Evolutionary conservation across 192 early-diverging fungal genomes (phyloP).

Genomic region (Backusella circina): DNA sequence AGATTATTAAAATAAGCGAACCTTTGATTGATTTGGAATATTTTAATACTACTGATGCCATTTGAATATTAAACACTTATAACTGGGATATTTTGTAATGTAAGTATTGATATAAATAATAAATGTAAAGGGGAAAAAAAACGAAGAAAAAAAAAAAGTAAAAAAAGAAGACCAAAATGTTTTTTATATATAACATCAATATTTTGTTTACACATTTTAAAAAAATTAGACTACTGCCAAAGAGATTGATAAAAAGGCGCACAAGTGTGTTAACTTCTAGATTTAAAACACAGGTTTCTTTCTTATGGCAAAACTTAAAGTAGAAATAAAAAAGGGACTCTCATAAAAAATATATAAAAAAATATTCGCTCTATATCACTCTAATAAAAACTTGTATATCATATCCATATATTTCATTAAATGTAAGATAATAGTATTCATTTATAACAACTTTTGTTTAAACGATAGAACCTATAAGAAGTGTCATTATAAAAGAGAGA

Average conservation of each 20-base stretch:
- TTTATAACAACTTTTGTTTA: too few species aligned
- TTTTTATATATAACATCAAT: neutral
- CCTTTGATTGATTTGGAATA: conserved; percentile 12
- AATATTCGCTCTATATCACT: too few species aligned
- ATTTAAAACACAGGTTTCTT: neutral
- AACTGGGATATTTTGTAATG: neutral
- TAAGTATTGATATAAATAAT: neutral
- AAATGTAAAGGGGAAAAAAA: neutral
- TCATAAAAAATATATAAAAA: too few species aligned
- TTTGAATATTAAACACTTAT: neutral
- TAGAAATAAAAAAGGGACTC: neutral
- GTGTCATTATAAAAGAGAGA: neutral
- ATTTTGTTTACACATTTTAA: too few species aligned
- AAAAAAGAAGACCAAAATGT: neutral
- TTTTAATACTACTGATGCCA: neutral
- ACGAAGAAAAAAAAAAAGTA: neutral
- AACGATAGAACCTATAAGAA: too few species aligned
- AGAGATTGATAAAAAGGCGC: too few species aligned
- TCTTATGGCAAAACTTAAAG: neutral
- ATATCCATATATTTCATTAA: too few species aligned
- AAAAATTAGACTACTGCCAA: too few species aligned
- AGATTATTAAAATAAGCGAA: conserved; percentile 2
- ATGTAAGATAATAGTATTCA: too few species aligned
- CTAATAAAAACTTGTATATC: too few species aligned
- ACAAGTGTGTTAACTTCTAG: too few species aligned